Conservation (phyloP, 2,329 filamentous ascomycete genomes). For the Colletotrichum gloeosporioides region DNA sequence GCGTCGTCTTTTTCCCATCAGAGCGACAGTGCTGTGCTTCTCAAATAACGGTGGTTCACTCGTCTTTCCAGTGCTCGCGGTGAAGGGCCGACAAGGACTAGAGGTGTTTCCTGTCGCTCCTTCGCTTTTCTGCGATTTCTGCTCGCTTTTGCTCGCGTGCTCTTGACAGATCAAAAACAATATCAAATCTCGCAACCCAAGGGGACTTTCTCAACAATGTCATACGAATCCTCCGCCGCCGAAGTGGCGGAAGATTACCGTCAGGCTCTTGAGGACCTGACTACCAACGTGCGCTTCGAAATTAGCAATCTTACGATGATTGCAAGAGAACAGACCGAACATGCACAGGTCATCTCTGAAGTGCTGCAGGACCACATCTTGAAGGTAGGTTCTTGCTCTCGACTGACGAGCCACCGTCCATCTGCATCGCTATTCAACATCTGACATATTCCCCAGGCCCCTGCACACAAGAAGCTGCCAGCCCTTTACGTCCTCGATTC, state of each 20-base stretch:
- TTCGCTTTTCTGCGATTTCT: background rate
- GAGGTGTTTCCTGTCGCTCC: slow-evolving; percentile 3
- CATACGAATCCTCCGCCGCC: slow-evolving; percentile 63
- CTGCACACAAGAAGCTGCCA: slow-evolving; percentile 87
- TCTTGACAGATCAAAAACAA: slow-evolving; percentile 10
- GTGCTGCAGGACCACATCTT: slow-evolving; percentile 93
- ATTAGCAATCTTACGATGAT: slow-evolving; percentile 98
- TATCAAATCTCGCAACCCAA: background rate
- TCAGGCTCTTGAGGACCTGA: slow-evolving; percentile 89
- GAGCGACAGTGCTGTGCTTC: background rate
- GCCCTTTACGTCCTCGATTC: slow-evolving; percentile 98
- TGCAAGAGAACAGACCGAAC: slow-evolving; percentile 95
- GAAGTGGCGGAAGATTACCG: slow-evolving; percentile 96
- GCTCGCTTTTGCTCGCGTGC: slow-evolving; percentile 16
- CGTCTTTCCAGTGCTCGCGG: slow-evolving; percentile 16
- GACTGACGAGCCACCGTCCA: background rate
- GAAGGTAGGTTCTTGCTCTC: slow-evolving; percentile 70
- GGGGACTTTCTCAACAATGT: slow-evolving; percentile 40
- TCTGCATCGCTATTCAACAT: background rate
- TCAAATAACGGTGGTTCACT: slow-evolving; percentile 21
- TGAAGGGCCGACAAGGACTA: slow-evolving; percentile 9
- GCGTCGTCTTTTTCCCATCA: slow-evolving; percentile 9
- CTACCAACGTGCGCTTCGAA: slow-evolving; percentile 89
- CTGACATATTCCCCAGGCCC: slow-evolving; percentile 67
- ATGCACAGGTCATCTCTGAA: slow-evolving; percentile 90